These are phyloP conservation scores for Oryza australiensis DNA, from an alignment of 176 grass and related monocot species.

Conservation along the genomic window DNA sequence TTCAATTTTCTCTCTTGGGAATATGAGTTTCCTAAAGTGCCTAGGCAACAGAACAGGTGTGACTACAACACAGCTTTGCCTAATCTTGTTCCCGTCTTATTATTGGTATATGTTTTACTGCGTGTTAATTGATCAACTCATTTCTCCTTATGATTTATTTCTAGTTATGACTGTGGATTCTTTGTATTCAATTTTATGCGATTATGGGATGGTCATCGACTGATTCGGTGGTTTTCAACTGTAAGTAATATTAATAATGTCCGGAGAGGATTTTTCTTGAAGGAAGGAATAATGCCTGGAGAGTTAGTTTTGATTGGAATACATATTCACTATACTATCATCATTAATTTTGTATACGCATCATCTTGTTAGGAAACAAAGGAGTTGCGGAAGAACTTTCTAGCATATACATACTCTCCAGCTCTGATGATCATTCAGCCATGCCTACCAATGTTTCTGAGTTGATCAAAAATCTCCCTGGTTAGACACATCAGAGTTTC, in stretches of 20 bases:
- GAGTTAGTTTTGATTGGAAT: not conserved
- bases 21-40: not conserved
- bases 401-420: not conserved
- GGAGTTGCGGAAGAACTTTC: constrained; percentile 12
- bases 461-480: not conserved
- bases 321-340: not conserved
- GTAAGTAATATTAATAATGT: not conserved
- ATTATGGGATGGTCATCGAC: constrained; percentile 16
- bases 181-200: constrained; percentile 27
- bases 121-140: not conserved
- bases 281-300: too few relatives aligned
- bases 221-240: not conserved
- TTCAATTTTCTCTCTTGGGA: not conserved
- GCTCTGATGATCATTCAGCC: not conserved
- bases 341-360: not conserved
- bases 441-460: not conserved
- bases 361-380: not conserved
- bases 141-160: not conserved
- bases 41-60: constrained; percentile 4
- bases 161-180: not conserved
- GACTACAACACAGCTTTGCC: not conserved
- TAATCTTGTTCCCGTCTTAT: too few relatives aligned
- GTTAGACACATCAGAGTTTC: not conserved
- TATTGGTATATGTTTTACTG: not conserved
- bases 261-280: too few relatives aligned